Evolutionary conservation across 2,329 filamentous ascomycete genomes (phyloP).

Genomic region (Penicillium sp.): DNA sequence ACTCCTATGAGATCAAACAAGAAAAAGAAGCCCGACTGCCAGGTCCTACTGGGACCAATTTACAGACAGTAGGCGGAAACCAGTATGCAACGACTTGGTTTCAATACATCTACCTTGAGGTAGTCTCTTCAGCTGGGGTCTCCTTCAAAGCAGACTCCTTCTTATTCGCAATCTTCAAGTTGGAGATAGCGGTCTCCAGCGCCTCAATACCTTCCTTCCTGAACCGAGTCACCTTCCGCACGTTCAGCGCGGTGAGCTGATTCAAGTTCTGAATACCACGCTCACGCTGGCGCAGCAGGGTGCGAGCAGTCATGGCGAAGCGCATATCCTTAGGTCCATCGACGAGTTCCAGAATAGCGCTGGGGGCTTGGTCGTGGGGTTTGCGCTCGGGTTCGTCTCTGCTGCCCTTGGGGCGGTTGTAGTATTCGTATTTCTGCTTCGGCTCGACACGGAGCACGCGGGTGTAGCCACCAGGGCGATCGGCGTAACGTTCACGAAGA

Average conservation of each 20-base stretch:
- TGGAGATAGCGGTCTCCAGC: slow-evolving; percentile 62
- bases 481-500: slow-evolving; percentile 74
- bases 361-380: slow-evolving; percentile 75
- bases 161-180: slow-evolving; percentile 56
- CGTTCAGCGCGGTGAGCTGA: slow-evolving; percentile 73
- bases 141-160: slow-evolving; percentile 18
- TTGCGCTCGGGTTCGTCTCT: slow-evolving; percentile 19
- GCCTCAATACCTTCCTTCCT: slow-evolving; percentile 65
- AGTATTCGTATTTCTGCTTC: slow-evolving; percentile 55
- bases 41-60: not conserved
- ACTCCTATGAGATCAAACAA: slow-evolving; percentile 12
- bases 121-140: slow-evolving; percentile 17
- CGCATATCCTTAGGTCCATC: slow-evolving; percentile 93
- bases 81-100: not conserved
- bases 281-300: slow-evolving; percentile 63
- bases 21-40: not conserved
- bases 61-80: not conserved
- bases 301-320: slow-evolving; percentile 88
- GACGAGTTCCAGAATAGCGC: slow-evolving; percentile 90
- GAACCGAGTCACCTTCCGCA: slow-evolving; percentile 78
- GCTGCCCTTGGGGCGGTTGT: slow-evolving; percentile 16
- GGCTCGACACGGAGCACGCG: slow-evolving; percentile 91
- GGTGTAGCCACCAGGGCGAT: slow-evolving; percentile 88
- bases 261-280: slow-evolving; percentile 60
- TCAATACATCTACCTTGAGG: not conserved